phyloP scores from a whole-genome alignment of 805 yeast genomes.

The Candida arabinofermentans region DNA sequence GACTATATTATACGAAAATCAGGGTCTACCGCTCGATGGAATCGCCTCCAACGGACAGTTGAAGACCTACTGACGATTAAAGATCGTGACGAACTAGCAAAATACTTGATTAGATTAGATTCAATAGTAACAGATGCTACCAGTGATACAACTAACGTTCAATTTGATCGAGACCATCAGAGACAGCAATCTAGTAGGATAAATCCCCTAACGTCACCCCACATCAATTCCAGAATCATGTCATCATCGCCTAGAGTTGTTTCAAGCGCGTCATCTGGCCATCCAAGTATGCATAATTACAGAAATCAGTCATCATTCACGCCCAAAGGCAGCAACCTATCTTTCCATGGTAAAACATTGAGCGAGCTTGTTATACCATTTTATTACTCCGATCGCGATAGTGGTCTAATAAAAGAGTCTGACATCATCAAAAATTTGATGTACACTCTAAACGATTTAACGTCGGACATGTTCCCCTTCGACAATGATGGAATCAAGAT shows the following conservation, averaged over 20 bases:
- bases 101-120: constrained; percentile 21
- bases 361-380: constrained; percentile 28
- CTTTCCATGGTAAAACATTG: constrained; percentile 21
- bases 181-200: neutral
- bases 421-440: constrained; percentile 45
- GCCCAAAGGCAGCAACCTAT: constrained; percentile 1
- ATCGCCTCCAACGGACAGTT: constrained; percentile 16
- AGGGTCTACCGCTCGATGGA: constrained; percentile 11
- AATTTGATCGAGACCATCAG: neutral
- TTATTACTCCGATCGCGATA: constrained; percentile 28
- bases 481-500: constrained; percentile 33
- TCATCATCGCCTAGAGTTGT: constrained; percentile 6
- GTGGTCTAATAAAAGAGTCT: constrained; percentile 32
- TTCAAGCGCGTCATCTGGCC: neutral
- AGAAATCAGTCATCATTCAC: constrained; percentile 9
- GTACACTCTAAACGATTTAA: constrained; percentile 58
- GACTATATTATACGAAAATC: constrained; percentile 5
- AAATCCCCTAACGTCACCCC: neutral
- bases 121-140: constrained; percentile 4
- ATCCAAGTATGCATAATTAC: constrained; percentile 1
- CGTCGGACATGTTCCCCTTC: constrained; percentile 52
- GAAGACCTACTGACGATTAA: constrained; percentile 16
- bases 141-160: neutral
- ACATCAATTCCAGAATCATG: neutral
- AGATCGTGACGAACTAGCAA: constrained; percentile 16